Evolutionary conservation across 2,329 filamentous ascomycete species (phyloP).

Genomic region (Stachybotrys echinatus): DNA sequence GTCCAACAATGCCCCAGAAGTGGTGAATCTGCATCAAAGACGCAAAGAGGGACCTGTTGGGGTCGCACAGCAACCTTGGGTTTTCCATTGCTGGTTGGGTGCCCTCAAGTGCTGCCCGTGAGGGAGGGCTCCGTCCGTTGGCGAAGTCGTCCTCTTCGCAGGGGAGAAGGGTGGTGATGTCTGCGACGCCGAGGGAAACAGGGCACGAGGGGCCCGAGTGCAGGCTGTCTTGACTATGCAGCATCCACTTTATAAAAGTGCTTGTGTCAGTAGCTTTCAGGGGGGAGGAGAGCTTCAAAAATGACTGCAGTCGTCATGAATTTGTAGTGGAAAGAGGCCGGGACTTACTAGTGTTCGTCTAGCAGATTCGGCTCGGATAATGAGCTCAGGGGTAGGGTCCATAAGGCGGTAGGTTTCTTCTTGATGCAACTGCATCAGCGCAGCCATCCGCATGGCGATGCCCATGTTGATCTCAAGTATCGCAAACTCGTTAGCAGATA

Average conservation of each 20-base stretch:
- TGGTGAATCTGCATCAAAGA: slow-evolving; percentile 50
- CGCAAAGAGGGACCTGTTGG: slow-evolving; percentile 47
- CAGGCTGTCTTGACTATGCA: slow-evolving; percentile 53
- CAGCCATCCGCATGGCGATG: slow-evolving; percentile 50
- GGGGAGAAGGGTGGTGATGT: slow-evolving; percentile 50
- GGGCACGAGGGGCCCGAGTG: slow-evolving; percentile 48
- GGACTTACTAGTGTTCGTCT: slow-evolving; percentile 47
- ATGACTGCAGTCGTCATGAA: no score
- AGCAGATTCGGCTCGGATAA: slow-evolving; percentile 49
- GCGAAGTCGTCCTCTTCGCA: slow-evolving; percentile 48
- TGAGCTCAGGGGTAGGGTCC: slow-evolving; percentile 36
- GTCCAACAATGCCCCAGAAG: slow-evolving; percentile 47
- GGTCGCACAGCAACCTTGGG: slow-evolving; percentile 35
- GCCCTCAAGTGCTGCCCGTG: slow-evolving; percentile 47
- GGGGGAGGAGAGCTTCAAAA: neutral
- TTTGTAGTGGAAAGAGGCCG: neutral
- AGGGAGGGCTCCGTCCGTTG: slow-evolving; percentile 38
- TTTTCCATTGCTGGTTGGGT: slow-evolving; percentile 44
- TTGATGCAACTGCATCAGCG: slow-evolving; percentile 47
- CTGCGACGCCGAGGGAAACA: slow-evolving; percentile 43
- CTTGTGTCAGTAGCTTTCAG: neutral
- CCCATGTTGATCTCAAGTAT: slow-evolving; percentile 49
- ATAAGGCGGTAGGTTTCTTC: slow-evolving; percentile 46
- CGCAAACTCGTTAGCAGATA: neutral
- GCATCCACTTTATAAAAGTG: slow-evolving; percentile 47